These are phyloP conservation scores for Paramecium sexaurelia DNA, from an alignment of 73 alveolate species.

Conservation along the genomic window DNA sequence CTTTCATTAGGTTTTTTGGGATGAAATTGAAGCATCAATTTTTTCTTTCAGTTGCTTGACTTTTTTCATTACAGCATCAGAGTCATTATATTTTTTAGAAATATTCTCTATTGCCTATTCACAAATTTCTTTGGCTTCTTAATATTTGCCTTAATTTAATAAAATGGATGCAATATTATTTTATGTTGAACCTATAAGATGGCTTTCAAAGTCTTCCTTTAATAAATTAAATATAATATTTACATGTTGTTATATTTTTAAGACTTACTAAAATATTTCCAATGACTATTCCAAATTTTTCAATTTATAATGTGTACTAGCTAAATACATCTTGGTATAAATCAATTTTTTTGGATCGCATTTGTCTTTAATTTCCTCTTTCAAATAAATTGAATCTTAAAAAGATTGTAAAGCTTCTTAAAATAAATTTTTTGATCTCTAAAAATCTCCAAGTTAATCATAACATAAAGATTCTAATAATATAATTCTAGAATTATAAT, in stretches of 20 bases:
- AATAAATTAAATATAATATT: background rate
- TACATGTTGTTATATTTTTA: background rate
- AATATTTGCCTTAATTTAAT: background rate
- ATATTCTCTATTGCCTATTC: background rate
- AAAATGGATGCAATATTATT: background rate
- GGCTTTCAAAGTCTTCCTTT: conserved; percentile 1
- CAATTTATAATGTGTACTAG: background rate
- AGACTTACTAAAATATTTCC: background rate
- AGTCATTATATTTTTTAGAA: background rate
- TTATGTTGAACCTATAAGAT: background rate
- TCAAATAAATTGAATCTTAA: background rate
- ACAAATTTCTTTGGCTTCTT: background rate
- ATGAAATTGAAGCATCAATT: background rate
- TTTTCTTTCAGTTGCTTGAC: background rate
- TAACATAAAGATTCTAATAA: background rate
- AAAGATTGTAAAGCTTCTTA: background rate
- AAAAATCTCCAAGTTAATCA: conserved; percentile 1
- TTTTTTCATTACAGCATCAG: background rate
- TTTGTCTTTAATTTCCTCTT: background rate
- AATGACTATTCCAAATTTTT: background rate
- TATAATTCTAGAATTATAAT: background rate
- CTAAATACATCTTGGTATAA: background rate
- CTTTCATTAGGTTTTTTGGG: background rate
- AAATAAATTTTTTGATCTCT: background rate
- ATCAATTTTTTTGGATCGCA: background rate